Evolutionary conservation across 495 filamentous ascomycete genomes (phyloP), one percentile per base, ranked within the genome.

Genomic region (Penicillium atrosanguineum): DNA sequence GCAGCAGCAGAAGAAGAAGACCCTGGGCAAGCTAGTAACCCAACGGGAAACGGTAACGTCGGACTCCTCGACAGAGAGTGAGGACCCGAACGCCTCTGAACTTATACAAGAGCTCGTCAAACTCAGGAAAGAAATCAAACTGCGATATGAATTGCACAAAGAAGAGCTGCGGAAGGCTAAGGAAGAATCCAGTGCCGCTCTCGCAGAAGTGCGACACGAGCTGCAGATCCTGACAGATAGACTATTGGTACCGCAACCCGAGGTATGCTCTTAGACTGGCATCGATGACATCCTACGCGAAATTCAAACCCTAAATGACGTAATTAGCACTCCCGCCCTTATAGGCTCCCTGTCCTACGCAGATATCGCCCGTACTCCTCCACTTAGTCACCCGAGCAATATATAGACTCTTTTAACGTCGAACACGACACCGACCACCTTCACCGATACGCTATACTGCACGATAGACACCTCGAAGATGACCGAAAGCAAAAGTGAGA

Each of bases 381-480:
- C 52, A 25, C 11, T n/a, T 42, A 60, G 56, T 44, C 7, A 63
- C 56, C 56, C 56, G 11, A 56, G 60, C 31, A 59, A 63, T 23
- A 56, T 59, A 56, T 49, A 48, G 48, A 59, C 38, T 0, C 48
- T 62, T 7, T 56, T 45, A 46, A 45, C 60, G 38, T 25, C 14
- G 70, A 88, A n/a, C n/a, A n/a, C n/a, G n/a, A n/a, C n/a, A n/a
- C n/a, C n/a, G n/a, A n/a, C n/a, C n/a, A n/a, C n/a, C 90, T 56
- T 59, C 42, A 63, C 60, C 49, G 60, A 63, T 21, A 59, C 56
- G 1, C 28, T 61, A 1, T 61, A 64, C 31, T 65, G 59, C 44
- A 62, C 53, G 15, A 60, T 62, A 40, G 56, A 65, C 34, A 65
- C 59, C 48, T 62, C 63, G 31, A 58, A 45, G 42, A 64, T 65